Conservation (phyloP, 78 protist genomes). For the Dictyostelium firmibasis region DNA sequence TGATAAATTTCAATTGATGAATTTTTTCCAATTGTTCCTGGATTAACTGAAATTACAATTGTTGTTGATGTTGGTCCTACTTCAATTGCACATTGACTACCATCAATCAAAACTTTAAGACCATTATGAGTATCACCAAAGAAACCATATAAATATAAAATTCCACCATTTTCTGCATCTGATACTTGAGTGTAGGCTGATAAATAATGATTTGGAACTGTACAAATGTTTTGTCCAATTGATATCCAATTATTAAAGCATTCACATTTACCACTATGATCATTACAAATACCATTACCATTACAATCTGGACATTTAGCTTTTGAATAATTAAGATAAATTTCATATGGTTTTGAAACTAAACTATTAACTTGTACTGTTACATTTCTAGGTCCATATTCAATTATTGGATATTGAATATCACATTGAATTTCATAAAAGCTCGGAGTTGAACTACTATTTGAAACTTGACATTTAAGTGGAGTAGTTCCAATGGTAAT, state of each 20-base stretch:
- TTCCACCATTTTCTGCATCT: not conserved
- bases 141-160: not conserved
- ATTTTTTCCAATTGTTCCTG: not conserved
- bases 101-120: not conserved
- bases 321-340: not conserved
- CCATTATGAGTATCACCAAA: not conserved
- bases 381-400: not conserved
- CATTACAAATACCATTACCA: not conserved
- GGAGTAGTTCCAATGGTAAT: not conserved
- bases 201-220: not conserved
- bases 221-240: not conserved
- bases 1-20: not conserved
- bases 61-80: not conserved
- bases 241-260: not conserved
- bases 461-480: not conserved
- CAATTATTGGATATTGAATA: not conserved
- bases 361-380: not conserved
- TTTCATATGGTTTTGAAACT: not conserved
- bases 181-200: not conserved
- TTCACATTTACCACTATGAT: not conserved
- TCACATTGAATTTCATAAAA: not conserved
- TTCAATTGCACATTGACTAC: not conserved
- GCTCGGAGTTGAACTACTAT: not conserved
- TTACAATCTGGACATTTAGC: not conserved
- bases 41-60: not conserved